phyloP scores from a whole-genome alignment of 2,329 filamentous ascomycete genomes.

The Xylaria digitata region DNA sequence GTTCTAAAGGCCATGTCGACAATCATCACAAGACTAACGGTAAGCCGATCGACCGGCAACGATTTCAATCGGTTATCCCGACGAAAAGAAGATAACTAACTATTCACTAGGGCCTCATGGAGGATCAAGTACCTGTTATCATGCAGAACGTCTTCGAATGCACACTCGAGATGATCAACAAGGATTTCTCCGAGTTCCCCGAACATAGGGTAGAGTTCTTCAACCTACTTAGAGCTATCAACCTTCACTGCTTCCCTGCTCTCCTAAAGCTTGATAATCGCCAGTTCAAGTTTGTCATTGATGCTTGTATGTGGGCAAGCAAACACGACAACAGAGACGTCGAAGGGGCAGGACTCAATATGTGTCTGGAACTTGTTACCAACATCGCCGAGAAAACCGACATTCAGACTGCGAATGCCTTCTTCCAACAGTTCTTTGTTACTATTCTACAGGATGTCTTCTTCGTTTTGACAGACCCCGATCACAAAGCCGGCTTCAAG shows the following conservation, averaged over 20 bases:
- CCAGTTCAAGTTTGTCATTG: conserved; percentile 99
- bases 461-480: conserved; percentile 96
- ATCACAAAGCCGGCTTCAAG: conserved; percentile 99
- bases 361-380: conserved; percentile 97
- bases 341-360: conserved; percentile 93
- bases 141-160: conserved; percentile 99
- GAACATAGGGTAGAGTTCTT: conserved; percentile 99
- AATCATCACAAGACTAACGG: conserved; percentile 95
- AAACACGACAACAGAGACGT: conserved; percentile 99
- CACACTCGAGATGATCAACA: conserved; percentile 99
- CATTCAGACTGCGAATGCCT: conserved; percentile 84
- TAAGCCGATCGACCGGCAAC: conserved; percentile 62
- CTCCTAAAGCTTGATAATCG: conserved; percentile 93
- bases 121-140: conserved; percentile 95
- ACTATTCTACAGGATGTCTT: conserved; percentile 97
- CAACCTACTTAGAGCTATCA: conserved; percentile 94
- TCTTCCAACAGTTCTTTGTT: conserved; percentile 98
- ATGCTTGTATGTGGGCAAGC: conserved; percentile 99
- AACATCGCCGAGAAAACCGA: conserved; percentile 97
- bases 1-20: conserved; percentile 98
- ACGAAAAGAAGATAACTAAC: conserved; percentile 37
- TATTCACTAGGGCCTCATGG: conserved; percentile 81
- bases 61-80: conserved; percentile 48
- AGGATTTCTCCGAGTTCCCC: conserved; percentile 98
- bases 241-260: conserved; percentile 95